phyloP scores from a whole-genome alignment of 2,329 filamentous ascomycete genomes.

The Paracoccidioides lutzii region DNA sequence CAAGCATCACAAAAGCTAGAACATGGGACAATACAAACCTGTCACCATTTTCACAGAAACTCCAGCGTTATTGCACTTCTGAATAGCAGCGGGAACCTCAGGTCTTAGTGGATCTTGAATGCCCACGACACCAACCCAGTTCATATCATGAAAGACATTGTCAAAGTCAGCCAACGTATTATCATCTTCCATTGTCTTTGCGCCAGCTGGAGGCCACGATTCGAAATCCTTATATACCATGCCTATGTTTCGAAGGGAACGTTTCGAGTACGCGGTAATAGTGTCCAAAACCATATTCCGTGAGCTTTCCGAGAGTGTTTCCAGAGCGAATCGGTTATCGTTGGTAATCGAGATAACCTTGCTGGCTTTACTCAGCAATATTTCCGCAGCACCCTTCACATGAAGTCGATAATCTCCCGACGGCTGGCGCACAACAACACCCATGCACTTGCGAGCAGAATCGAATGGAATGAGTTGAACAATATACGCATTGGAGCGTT shows the following conservation, averaged over 20 bases:
- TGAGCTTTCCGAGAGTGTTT: constrained; percentile 17
- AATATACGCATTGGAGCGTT: constrained; percentile 47
- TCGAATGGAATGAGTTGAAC: constrained; percentile 64
- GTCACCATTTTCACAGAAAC: constrained; percentile 64
- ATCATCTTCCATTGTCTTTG: constrained; percentile 48
- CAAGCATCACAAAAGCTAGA: neutral
- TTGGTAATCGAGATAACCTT: constrained; percentile 21
- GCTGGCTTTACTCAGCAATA: constrained; percentile 29
- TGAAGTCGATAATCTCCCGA: constrained; percentile 31
- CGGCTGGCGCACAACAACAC: constrained; percentile 31
- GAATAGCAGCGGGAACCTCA: constrained; percentile 55
- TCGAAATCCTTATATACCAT: constrained; percentile 62
- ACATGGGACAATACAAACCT: constrained; percentile 18
- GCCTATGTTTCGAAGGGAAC: constrained; percentile 62
- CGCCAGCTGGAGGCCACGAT: constrained; percentile 50
- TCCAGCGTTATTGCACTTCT: constrained; percentile 53
- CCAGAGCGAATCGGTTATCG: constrained; percentile 14
- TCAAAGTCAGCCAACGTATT: constrained; percentile 51
- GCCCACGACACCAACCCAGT: constrained; percentile 57
- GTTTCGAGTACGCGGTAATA: constrained; percentile 32
- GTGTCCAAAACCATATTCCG: constrained; percentile 19
- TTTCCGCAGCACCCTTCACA: constrained; percentile 38
- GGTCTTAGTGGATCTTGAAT: constrained; percentile 62
- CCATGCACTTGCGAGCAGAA: constrained; percentile 57
- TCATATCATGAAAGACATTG: constrained; percentile 58